Evolutionary conservation across 768 basidiomycete species (phyloP), one percentile per base, ranked within the genome.

Genomic region (Clavaria fumosa): DNA sequence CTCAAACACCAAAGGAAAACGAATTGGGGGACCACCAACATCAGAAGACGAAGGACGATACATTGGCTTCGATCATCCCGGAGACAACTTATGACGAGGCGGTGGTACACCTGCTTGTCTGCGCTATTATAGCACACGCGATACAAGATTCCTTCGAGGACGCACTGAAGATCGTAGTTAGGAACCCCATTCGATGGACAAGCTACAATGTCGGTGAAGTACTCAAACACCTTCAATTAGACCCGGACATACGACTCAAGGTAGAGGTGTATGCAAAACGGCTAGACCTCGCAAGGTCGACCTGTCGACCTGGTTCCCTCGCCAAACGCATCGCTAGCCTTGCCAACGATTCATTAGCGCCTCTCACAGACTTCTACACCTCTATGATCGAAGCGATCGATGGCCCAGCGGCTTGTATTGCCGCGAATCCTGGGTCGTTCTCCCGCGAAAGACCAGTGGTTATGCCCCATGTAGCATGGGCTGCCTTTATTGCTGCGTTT

Each of bases 401-500:
- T 7, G 72, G 64, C 15, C 53, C 64, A 1, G 55, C 71, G 28
- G 61, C 74, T 1, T 82, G 68, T 56, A 55, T 80, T 36, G 65
- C 74, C 15, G 49, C 66, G 11, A 50, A 61, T 30, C 55, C 60
- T 15, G 53, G 61, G 6, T 48, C 38, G 7, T 43, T 63, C 17
- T 63, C 64, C 3, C 35, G 53, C 2, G 48, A 52, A 12, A 69
- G 54, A 42, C 57, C 64, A 5, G 57, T 78, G 5, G 53, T 65
- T 6, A 56, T 88, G 48, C 66, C 70, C 2, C 69, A 73, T 42
- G 53, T 63, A 6, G 56, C 62, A 20, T 85, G 82, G 80, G 64
- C 66, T 0, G 62, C 70, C 2, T 77, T 88, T 47, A 54, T 89
- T 36, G 62, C 65, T 1, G 72, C 67, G 10, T 83, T 84, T 45